Percentiles rank a stretch among this genome's conserved stretches.
Conservation (phyloP, 345 rosid genomes). For the rapeseed (Brassica napus) region Da-Ae NC_063452.1:7303001-7303500, state of each 20-base stretch:
- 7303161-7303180: not conserved
- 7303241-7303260: slow-evolving; percentile 48
- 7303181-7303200: slow-evolving; percentile 14
- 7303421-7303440: slow-evolving; percentile 14
- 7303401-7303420: slow-evolving; percentile 68
- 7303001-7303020: slow-evolving; percentile 33
- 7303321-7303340: slow-evolving; percentile 6
- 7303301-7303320: not conserved
- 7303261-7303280: slow-evolving; percentile 53
- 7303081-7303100: slow-evolving; percentile 86
- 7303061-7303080: slow-evolving; percentile 79
- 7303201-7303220: slow-evolving; percentile 9
- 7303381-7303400: slow-evolving; percentile 54
- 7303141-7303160: not conserved
- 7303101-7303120: slow-evolving; percentile 76
- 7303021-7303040: slow-evolving; percentile 48
- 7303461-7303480: too few species aligned
- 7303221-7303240: slow-evolving; percentile 82
- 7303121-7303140: slow-evolving; percentile 60
- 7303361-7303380: slow-evolving; percentile 78
- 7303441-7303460: not conserved
- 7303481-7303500: slow-evolving; percentile 1
- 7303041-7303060: slow-evolving; percentile 58
- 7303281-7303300: slow-evolving; percentile 8
- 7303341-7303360: slow-evolving; percentile 44